Evolutionary conservation across 495 filamentous ascomycete species (phyloP).

Genomic region (Penicillium subrubescens): DNA sequence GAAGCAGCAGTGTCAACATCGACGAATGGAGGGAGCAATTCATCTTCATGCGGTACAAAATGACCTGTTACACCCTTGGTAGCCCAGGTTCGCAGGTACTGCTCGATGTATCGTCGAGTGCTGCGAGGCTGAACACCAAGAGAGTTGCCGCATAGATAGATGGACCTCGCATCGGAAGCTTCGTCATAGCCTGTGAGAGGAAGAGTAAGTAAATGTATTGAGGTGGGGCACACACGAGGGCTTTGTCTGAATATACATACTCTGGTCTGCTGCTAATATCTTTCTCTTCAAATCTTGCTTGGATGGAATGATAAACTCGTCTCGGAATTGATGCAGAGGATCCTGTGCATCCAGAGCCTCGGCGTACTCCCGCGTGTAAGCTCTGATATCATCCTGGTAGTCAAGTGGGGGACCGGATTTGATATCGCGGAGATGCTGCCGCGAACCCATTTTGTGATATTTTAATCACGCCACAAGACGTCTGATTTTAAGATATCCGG

Average conservation of each 20-base stretch:
- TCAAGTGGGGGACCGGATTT: constrained; percentile 36
- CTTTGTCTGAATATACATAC: constrained; percentile 23
- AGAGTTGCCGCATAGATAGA: constrained; percentile 97
- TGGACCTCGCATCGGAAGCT: constrained; percentile 50
- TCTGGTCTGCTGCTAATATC: constrained; percentile 47
- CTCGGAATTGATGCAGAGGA: constrained; percentile 63
- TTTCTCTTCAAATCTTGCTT: constrained; percentile 74
- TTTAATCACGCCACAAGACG: too few species aligned
- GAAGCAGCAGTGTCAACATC: constrained; percentile 74
- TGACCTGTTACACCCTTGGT: constrained; percentile 93
- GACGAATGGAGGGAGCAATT: constrained; percentile 76
- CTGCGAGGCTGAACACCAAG: constrained; percentile 84
- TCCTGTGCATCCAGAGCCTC: constrained; percentile 69
- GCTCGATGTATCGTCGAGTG: constrained; percentile 68
- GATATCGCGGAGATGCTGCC: constrained; percentile 33
- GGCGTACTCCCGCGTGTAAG: constrained; percentile 57
- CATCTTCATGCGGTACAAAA: constrained; percentile 78
- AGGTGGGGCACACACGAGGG: not conserved
- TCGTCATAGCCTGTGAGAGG: constrained; percentile 35
- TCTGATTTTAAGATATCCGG: not conserved
- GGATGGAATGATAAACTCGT: constrained; percentile 84
- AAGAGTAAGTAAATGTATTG: not conserved
- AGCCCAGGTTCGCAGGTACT: constrained; percentile 85
- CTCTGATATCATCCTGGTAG: constrained; percentile 44
- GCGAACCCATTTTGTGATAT: constrained; percentile 28